Base-by-base conservation (phyloP, 2,329 filamentous ascomycete genomes). In the Penicillium italicum region DNA sequence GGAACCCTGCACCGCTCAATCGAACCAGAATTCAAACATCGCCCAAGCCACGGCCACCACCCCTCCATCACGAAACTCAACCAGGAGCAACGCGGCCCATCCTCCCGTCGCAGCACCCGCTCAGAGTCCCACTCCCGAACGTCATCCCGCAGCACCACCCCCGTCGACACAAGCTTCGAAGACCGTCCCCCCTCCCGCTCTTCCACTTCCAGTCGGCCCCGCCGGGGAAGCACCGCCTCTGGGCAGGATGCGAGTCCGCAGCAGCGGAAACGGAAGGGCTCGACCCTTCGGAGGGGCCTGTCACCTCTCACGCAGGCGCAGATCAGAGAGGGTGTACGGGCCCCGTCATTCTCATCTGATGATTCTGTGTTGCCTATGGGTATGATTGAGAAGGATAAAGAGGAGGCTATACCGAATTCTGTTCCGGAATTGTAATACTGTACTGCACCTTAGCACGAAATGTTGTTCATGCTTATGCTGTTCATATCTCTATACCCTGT, bases 101-200 rank as follows among this genome's bases (percentile, higher is more conserved):
- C 69, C 47, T 47, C 57, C 18, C 71, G 71, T 18, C 71, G 72
- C 28, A 62, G 59, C 26, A 67, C 69, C 24, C 69, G 72, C 51
- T 73, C 75, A 10, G 72, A 74, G 12, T 76, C 61, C 10, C 71
- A 74, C 50, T 77, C 75, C 1, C 70, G 74, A 16, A 75, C 69
- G 8, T 72, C 74, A 3, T 78, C 76, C 30, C 74, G 75, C 40
- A 76, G 74, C 58, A 73, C 69, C 26, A 77, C 74, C 30, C 69
- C 71, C 28, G 58, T 72, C 18, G 68, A 75, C 62, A 50, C 69
- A 12, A 66, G 72, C 62, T 58, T 50, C 9, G 72, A 55, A 10
- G 74, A 76, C 20, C 68, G 71, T n/a, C 68, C 67, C n/a, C 66
- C 68, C 2, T 70, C 68, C 2, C 63, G 66, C 30, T 72, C 69